Evolutionary conservation across 148 eudicot species (phyloP).

Genomic region (Cornus kousa): DNA sequence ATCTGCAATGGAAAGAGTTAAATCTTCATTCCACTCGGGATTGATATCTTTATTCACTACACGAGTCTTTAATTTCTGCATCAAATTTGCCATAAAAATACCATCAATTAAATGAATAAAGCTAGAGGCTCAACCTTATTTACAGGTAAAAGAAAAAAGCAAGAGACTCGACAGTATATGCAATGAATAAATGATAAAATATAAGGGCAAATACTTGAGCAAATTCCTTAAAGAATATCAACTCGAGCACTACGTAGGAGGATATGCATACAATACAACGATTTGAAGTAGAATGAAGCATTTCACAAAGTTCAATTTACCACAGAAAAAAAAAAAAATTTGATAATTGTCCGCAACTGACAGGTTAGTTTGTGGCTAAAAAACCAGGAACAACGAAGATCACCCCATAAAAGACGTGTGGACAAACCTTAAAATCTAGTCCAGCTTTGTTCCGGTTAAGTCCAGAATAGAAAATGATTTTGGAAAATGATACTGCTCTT

Average conservation of each 20-base stretch:
- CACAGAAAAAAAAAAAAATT: neutral
- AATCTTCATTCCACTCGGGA: too few species aligned
- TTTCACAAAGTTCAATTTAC: neutral
- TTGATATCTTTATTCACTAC: too few species aligned
- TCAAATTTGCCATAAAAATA: conserved; percentile 5
- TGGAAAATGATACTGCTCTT: neutral
- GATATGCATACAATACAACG: neutral
- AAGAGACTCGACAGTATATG: too few species aligned
- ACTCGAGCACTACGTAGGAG: too few species aligned
- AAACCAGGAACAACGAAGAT: neutral
- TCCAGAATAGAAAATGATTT: too few species aligned
- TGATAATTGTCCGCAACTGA: neutral
- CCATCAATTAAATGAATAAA: too few species aligned
- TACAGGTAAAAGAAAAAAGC: too few species aligned
- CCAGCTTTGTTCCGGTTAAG: neutral
- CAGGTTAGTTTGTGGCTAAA: neutral
- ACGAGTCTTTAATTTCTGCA: too few species aligned
- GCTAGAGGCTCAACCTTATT: neutral
- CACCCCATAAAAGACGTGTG: neutral
- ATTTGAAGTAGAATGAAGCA: neutral
- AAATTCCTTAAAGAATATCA: neutral
- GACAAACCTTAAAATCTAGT: neutral
- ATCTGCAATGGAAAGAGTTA: too few species aligned
- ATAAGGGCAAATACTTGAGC: neutral
- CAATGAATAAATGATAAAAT: neutral